Evolutionary conservation across 345 rosid genomes (phyloP), one percentile per base, ranked within the genome.

Genomic region (Sisymbrium irio): DNA sequence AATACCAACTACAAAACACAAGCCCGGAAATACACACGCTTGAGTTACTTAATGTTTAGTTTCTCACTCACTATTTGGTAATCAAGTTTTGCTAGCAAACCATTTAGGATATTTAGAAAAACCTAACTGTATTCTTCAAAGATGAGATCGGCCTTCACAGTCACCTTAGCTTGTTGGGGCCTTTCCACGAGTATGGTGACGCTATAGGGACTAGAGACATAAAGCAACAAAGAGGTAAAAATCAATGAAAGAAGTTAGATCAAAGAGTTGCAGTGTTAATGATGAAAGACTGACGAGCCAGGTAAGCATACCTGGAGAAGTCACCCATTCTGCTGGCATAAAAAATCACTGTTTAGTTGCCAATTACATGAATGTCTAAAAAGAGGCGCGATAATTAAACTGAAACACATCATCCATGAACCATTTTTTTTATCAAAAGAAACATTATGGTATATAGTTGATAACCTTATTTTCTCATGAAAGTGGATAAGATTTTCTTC

Each of bases 401-500:
- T 72, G 57, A 77, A 73, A 28, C 56, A 79, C 6, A 15, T 37
- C 18, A 19, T 37, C 64, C 46, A 59, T 37, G 32, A 59, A 37
- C 46, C 17, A 59, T 12, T 20, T 39, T 39, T 6, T 25, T 25
- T 69, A 61, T 36, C 12, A 30, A 15, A 62, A 37, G 20, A 33
- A 55, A 7, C 59, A 39, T 14, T 44, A 11, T 60, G 37, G 67
- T 45, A 45, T 62, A 57, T 35, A 2, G 6, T 71, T 30, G 44
- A 59, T 81, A 72, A 95, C 99, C 99, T 92, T 84, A 95, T 92
- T 78, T 86, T 95, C 83, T 92, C 95, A 74, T 90, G 97, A 74
- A 88, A 89, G 72, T 85, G 90, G 67, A 95, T 88, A 68, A 74
- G 65, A 61, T 92, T 90, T 77, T 95, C 93, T 82, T 95, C 99